Evolutionary conservation across 2,329 filamentous ascomycete genomes (phyloP), one percentile per base, ranked within the genome.

Genomic region (Lachnellula hyalina): DNA sequence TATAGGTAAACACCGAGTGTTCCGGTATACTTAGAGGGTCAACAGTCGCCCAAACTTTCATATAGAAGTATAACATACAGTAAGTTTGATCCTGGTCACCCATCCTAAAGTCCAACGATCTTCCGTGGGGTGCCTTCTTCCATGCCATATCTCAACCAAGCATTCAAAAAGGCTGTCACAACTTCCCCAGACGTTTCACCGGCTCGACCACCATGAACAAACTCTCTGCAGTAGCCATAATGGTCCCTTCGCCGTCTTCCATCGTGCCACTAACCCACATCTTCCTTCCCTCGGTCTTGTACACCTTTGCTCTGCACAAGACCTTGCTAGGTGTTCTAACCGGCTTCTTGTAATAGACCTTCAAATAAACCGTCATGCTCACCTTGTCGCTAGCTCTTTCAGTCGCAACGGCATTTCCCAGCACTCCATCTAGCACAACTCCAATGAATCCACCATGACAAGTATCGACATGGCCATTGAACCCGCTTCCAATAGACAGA

Each of bases 391-490:
- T 14, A 3, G 56, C 47, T 17, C 53, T 56, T 14, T 45, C 40
- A 23, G 44, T 38, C n/a, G 57, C 59, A 2, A 51, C 53, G 5
- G 54, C 54, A 34, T 40, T 56, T 0, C 63, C 63, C 63, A 80
- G 76, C 8, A 73, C 70, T 63, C 86, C 83, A 63, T 87, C 84
- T 9, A 86, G 63, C 15, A 86, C 62, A 0, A 78, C 74, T 3
- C 76, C 75, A 2, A 81, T 73, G 40, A 86, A 75, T 1, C 84
- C 84, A 21, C 84, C 83, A 65, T 87, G 83, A n/a, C 73, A 70
- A 2, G 81, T 73, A 9, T 74, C 70, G 2, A 77, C 68, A 63
- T 80, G 78, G 1, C 83, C 83, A 59, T 81, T 80, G 36, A 86
- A 58, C 14, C 75, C 77, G 8, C 71, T 61, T 2, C 80, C 82